These are phyloP conservation scores for Lactifluus piperatus DNA, from an alignment of 768 basidiomycete genomes.

Conservation along the genomic window DNA sequence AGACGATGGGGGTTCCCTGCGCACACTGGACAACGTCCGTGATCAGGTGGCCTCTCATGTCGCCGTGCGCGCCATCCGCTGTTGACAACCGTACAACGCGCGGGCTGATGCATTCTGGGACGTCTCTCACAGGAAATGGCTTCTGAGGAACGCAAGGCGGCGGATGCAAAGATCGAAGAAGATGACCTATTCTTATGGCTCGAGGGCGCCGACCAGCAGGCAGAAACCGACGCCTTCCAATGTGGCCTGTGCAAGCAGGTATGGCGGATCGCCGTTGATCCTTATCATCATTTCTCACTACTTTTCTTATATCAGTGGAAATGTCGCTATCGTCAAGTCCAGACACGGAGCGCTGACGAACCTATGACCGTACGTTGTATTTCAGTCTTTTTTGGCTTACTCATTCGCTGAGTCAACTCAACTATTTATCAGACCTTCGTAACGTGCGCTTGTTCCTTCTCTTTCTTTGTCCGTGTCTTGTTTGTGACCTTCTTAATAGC, in stretches of 20 bases:
- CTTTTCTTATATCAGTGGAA: conserved; percentile 44
- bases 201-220: conserved; percentile 80
- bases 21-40: conserved; percentile 55
- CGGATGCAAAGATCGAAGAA: conserved; percentile 71
- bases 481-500: conserved; percentile 26
- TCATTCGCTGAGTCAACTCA: conserved; percentile 4
- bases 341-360: conserved; percentile 96
- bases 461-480: neutral
- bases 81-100: too few relatives aligned
- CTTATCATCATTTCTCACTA: neutral
- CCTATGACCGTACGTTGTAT: conserved; percentile 80
- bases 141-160: conserved; percentile 80
- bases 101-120: too few relatives aligned
- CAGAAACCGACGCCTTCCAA: conserved; percentile 97
- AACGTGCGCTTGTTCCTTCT: conserved; percentile 43
- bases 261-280: conserved; percentile 16
- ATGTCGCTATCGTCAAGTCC: conserved; percentile 90
- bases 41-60: conserved; percentile 51
- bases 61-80: conserved; percentile 44
- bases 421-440: conserved; percentile 67
- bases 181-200: conserved; percentile 88
- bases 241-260: conserved; percentile 91
- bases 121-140: conserved; percentile 80
- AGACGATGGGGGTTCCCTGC: conserved; percentile 15
- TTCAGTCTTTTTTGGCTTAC: conserved; percentile 1